These are phyloP conservation scores for Acarospora socialis DNA, from an alignment of 2,329 filamentous ascomycete genomes.

Conservation along the genomic window DNA sequence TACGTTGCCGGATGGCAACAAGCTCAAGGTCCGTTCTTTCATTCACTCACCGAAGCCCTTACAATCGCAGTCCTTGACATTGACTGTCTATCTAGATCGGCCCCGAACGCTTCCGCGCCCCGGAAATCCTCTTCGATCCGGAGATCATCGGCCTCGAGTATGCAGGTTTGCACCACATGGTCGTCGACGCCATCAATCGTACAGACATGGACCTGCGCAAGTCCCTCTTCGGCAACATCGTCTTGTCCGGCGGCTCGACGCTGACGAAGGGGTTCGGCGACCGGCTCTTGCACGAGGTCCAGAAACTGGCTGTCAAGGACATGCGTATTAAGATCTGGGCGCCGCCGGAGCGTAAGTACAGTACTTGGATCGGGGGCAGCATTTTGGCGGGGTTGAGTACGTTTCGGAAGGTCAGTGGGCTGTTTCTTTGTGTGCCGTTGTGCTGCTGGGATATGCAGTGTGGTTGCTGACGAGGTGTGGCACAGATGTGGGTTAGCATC, in stretches of 20 bases:
- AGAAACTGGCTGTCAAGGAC: constrained; percentile 88
- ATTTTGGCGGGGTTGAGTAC: constrained; percentile 94
- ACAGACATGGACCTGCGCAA: constrained; percentile 95
- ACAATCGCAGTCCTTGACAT: constrained; percentile 12
- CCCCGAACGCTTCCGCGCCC: constrained; percentile 84
- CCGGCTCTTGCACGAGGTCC: constrained; percentile 78
- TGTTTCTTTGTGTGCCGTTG: constrained; percentile 5
- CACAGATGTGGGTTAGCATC: constrained; percentile 97
- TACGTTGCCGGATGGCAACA: constrained; percentile 79
- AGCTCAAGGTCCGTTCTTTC: constrained; percentile 54
- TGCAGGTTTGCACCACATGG: constrained; percentile 91
- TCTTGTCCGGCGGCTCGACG: constrained; percentile 89
- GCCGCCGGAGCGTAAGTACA: constrained; percentile 94
- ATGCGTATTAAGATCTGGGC: constrained; percentile 99
- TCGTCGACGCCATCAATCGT: constrained; percentile 87
- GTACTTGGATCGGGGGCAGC: constrained; percentile 96
- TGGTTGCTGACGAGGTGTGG: constrained; percentile 11
- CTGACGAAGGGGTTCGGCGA: constrained; percentile 96
- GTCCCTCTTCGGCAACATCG: constrained; percentile 87
- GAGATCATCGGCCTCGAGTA: constrained; percentile 96
- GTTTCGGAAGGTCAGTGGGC: constrained; percentile 71
- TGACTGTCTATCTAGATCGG: constrained; percentile 43
- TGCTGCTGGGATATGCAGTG: too few relatives aligned
- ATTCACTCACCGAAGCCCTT: background rate
- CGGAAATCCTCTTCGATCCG: constrained; percentile 94